Percentiles rank a stretch among this genome's conserved stretches.
phyloP scores from a whole-genome alignment of 345 rosid species.

The Toxicodendron radicans region DNA sequence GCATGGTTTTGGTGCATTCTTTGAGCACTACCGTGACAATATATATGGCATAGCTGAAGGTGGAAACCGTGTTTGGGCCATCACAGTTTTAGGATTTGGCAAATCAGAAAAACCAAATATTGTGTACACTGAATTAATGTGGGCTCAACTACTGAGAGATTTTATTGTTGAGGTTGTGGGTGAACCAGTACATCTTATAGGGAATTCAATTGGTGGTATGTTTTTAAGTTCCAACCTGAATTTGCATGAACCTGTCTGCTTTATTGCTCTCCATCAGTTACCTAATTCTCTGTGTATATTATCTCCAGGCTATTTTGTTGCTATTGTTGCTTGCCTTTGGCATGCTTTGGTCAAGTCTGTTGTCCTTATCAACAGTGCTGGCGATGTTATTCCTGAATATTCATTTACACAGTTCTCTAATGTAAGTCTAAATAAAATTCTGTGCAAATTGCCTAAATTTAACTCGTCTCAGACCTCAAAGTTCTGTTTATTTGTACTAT shows the following conservation, averaged over 20 bases:
- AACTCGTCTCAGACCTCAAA: background rate
- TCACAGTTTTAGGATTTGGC: constrained; percentile 83
- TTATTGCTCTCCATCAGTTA: constrained; percentile 5
- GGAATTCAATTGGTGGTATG: constrained; percentile 91
- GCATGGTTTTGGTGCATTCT: constrained; percentile 96
- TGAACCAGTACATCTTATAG: constrained; percentile 80
- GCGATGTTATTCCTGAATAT: constrained; percentile 64
- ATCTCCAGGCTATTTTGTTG: constrained; percentile 67
- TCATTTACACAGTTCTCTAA: constrained; percentile 39
- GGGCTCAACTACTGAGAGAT: constrained; percentile 89
- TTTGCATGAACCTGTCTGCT: background rate
- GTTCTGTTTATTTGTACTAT: background rate
- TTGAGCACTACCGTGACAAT: constrained; percentile 85
- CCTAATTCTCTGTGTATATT: constrained; percentile 15
- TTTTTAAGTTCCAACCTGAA: constrained; percentile 5
- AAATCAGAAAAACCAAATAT: constrained; percentile 89
- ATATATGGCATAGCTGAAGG: constrained; percentile 46
- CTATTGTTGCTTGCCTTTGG: constrained; percentile 65
- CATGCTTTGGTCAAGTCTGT: constrained; percentile 66
- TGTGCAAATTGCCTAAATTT: background rate
- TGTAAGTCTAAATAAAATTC: constrained; percentile 38
- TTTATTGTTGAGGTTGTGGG: constrained; percentile 72
- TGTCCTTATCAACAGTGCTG: constrained; percentile 76
- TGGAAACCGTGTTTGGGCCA: constrained; percentile 72
- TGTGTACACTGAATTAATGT: constrained; percentile 76